Base-by-base conservation (phyloP, 495 filamentous ascomycete species). In the Collariella sp. region DNA sequence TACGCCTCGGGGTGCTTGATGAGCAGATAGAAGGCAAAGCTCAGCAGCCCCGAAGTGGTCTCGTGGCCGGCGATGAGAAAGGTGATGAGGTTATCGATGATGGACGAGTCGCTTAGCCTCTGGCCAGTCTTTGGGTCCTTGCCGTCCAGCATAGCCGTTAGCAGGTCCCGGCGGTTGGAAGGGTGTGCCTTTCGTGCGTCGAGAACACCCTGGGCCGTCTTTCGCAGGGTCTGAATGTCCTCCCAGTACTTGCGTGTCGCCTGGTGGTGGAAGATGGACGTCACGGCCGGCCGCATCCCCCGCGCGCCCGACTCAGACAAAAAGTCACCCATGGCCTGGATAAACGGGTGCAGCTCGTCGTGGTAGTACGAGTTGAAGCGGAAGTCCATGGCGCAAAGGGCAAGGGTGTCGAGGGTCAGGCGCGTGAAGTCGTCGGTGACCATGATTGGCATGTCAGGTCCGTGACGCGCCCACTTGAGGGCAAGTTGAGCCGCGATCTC, bases 341-440 rank as follows among this genome's bases (percentile, higher is more conserved):
- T 69, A 56, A 89, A 88, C 0, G 84, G 82, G 58, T 88, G 84
- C 55, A 82, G 60, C 0, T 83, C 75, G 23, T 85, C 79, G 31
- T 74, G 72, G 58, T 88, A 88, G 65, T 83, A 88, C 11, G 79
- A 83, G 60, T 90, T 89, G 72, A 89, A 90, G 16, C 86, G 80
- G 40, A 74, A 83, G 26, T 79, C 81, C 84, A 90, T 87, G 0
- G 86, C 70, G 59, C 83, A 88, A 12, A 89, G 74, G 5, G 83
- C 82, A 19, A 89, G 79, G 0, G 83, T 84, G 57, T 91, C 86
- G 12, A 91, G 74, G 2, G 84, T 83, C 36, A 91, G 66, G 10
- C 85, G 79, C 2, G 87, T 89, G 54, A 90, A 88, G 64, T 89
- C 84, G n/a, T 84, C 84, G 0, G 80, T 75, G 1, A 80, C 79